Conservation (phyloP, 768 basidiomycete species). For the Lactarius sanguifluus region DNA sequence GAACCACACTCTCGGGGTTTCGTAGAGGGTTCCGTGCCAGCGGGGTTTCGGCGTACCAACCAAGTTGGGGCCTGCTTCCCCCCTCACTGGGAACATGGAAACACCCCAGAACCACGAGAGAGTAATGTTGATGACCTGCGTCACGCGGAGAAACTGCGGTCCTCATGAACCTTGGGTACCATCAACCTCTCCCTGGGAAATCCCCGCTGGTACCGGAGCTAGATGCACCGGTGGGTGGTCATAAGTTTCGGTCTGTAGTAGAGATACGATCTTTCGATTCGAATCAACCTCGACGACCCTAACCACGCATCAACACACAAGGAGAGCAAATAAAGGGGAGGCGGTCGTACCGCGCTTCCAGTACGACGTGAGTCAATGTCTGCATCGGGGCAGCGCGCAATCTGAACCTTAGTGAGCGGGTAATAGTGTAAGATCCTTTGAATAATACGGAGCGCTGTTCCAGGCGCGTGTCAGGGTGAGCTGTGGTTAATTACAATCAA, state of each 20-base stretch:
- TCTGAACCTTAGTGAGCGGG: constrained; percentile 11
- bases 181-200: not conserved
- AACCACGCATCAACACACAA: not conserved
- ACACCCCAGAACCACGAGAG: not conserved
- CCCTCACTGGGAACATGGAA: not conserved
- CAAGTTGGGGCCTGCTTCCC: not conserved
- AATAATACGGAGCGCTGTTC: not conserved
- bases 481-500: not conserved
- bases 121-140: not conserved
- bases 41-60: not conserved
- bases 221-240: constrained; percentile 10
- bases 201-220: constrained; percentile 21
- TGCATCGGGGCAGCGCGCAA: constrained; percentile 17
- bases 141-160: not conserved
- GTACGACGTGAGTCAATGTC: not conserved
- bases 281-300: constrained; percentile 2
- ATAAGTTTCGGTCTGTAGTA: constrained; percentile 1
- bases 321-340: not conserved
- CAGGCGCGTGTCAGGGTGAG: not conserved
- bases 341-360: constrained; percentile 6
- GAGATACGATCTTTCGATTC: not conserved
- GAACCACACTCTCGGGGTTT: not conserved
- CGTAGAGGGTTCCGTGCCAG: not conserved
- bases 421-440: constrained; percentile 17
- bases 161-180: not conserved